Base-by-base conservation (phyloP, 116 monocot species). In the Trichopus zeylanicus region DNA sequence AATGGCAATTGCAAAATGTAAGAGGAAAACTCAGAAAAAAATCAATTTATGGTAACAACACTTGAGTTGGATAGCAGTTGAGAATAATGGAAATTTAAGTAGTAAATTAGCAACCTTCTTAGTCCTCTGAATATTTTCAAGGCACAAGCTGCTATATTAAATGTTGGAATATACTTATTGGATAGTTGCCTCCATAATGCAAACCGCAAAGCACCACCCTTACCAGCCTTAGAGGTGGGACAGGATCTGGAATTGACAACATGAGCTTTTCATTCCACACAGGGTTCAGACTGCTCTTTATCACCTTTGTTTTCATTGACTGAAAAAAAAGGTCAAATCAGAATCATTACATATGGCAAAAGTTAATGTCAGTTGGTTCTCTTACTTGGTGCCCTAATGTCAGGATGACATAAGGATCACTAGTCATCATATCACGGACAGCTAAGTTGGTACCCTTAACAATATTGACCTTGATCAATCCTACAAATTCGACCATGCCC, bases 401-500 rank as follows among this genome's bases (percentile, higher is more conserved):
- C 18, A 93, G 68, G 48, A 93, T 75, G 34, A 93, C 88, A 58
- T 93, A 93, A 48, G 93, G 93, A 70, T 93, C 93, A 61, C 93
- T 93, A 10, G 79, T 77, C 53, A 84, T 31, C 39, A 93, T 64
- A 75, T 93, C 93, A 0, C 93, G 78, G 57, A 93, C 61, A 25
- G 88, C 93, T 55, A 93, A 56, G 66, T 93, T 80, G 26, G 69
- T 81, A 13, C 93, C 93, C 58, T 69, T 85, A 63, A 85, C 69
- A 19, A 93, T 74, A 47, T 88, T 81, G 31, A 93, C 93, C 62
- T 84, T 93, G 30, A 93, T 82, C 77, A 93, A 65, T 58, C 93
- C 93, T 47, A 93, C 65, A 70, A 93, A 93, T 70, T 93, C 93
- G 35, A 93, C 77, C 93, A 93, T 93, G 19, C 93, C 93, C 76